These are phyloP conservation scores for Neonectria magnoliae DNA, from an alignment of 2,329 filamentous ascomycete species.

Conservation along the genomic window DNA sequence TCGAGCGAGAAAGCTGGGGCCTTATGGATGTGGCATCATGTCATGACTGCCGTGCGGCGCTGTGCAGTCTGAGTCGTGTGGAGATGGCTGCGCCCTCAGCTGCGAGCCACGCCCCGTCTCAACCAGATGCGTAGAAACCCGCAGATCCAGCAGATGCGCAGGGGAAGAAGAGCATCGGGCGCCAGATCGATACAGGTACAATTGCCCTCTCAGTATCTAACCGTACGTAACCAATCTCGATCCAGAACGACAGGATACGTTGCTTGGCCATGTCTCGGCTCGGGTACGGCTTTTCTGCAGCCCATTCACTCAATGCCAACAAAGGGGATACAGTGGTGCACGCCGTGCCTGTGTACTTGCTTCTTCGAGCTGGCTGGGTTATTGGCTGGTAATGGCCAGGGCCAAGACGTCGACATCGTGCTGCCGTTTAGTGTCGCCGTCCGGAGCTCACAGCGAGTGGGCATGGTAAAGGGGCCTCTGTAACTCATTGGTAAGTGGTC, in stretches of 20 bases:
- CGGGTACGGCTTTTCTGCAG: neutral
- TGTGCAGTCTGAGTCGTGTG: too few species aligned
- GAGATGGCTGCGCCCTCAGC: too few species aligned
- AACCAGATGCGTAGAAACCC: neutral
- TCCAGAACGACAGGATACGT: neutral
- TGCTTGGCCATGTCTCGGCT: neutral
- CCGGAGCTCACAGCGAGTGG: neutral
- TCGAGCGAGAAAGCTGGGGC: neutral
- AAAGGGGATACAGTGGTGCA: too few species aligned
- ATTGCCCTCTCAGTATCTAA: neutral
- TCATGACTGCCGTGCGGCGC: too few species aligned
- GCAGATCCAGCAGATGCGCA: neutral
- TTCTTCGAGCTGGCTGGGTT: neutral
- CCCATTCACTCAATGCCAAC: too few species aligned
- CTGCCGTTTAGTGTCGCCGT: too few species aligned
- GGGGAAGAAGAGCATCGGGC: too few species aligned
- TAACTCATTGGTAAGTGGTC: too few species aligned
- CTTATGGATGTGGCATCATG: neutral
- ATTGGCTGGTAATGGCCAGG: neutral
- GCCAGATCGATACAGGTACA: too few species aligned
- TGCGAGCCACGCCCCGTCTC: neutral
- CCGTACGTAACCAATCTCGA: too few species aligned
- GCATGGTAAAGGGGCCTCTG: too few species aligned
- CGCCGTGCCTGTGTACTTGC: neutral
- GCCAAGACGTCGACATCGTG: neutral